Percentiles rank a stretch among this genome's conserved stretches.
phyloP scores from a whole-genome alignment of 2,329 filamentous ascomycete genomes.

The Aspergillus spinulosporus region DNA sequence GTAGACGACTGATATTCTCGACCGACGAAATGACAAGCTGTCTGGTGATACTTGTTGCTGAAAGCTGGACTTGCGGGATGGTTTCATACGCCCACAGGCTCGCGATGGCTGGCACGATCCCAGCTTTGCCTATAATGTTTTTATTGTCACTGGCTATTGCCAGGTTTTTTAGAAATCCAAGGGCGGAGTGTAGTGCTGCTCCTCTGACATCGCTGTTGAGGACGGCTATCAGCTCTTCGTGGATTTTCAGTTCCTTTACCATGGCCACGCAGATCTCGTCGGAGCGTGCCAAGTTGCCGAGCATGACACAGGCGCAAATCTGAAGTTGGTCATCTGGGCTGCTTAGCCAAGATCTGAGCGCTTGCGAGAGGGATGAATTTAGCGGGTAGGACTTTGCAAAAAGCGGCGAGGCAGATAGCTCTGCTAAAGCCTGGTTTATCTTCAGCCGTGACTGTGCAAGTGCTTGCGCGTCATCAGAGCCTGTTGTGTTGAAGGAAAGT shows the following conservation, averaged over 20 bases:
- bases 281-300: conserved; percentile 50
- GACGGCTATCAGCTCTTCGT: conserved; percentile 42
- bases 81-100: conserved; percentile 44
- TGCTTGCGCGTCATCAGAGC: conserved; percentile 37
- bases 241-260: conserved; percentile 41
- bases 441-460: conserved; percentile 39
- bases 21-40: conserved; percentile 41
- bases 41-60: conserved; percentile 43
- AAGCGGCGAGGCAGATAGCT: conserved; percentile 40
- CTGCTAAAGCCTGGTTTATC: conserved; percentile 43
- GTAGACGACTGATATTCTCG: conserved; percentile 40
- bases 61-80: conserved; percentile 48
- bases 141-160: conserved; percentile 47
- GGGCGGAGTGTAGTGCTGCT: conserved; percentile 45
- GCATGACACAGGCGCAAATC: conserved; percentile 49
- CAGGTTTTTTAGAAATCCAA: conserved; percentile 52
- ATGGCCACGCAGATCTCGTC: conserved; percentile 45
- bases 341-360: conserved; percentile 43
- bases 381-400: conserved; percentile 44
- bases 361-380: conserved; percentile 37
- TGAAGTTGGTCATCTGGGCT: conserved; percentile 45
- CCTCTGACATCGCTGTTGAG: conserved; percentile 42
- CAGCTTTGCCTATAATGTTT: conserved; percentile 39
- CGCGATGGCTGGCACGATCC: conserved; percentile 41
- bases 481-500: conserved; percentile 28